Conservation (phyloP, 441 rosid genomes). For the Heliophila coronopifolia region DNA sequence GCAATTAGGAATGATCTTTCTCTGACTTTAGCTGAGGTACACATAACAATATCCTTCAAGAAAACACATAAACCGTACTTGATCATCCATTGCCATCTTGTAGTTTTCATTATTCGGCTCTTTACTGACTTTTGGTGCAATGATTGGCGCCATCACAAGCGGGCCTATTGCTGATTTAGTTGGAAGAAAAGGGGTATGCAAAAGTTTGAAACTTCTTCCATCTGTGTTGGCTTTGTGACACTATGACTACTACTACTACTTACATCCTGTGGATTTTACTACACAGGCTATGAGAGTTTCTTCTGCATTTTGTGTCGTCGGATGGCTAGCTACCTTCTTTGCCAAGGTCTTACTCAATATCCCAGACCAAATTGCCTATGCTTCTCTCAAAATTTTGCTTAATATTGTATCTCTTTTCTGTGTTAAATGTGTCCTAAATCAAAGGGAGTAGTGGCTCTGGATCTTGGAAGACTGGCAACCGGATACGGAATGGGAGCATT, state of each 20-base stretch:
- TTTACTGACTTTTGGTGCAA: slow-evolving; percentile 84
- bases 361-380: slow-evolving; percentile 2
- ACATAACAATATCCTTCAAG: background rate
- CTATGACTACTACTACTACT: background rate
- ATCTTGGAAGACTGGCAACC: slow-evolving; percentile 76
- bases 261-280: slow-evolving; percentile 14
- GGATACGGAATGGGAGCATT: slow-evolving; percentile 96
- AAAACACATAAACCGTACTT: background rate
- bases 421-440: slow-evolving; percentile 16
- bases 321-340: slow-evolving; percentile 90
- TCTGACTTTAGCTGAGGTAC: slow-evolving; percentile 65
- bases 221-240: background rate
- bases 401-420: slow-evolving; percentile 15
- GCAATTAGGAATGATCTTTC: slow-evolving; percentile 64
- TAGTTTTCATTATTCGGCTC: slow-evolving; percentile 91
- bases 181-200: slow-evolving; percentile 81
- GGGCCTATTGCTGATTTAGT: slow-evolving; percentile 73
- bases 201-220: background rate
- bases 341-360: slow-evolving; percentile 52
- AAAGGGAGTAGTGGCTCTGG: slow-evolving; percentile 62
- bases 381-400: slow-evolving; percentile 4
- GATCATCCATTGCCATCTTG: slow-evolving; percentile 7
- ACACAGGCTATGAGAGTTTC: slow-evolving; percentile 80
- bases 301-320: slow-evolving; percentile 52
- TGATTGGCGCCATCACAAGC: slow-evolving; percentile 90